Conservation (phyloP, 306 rosid species). For the Quercus parvula region DNA sequence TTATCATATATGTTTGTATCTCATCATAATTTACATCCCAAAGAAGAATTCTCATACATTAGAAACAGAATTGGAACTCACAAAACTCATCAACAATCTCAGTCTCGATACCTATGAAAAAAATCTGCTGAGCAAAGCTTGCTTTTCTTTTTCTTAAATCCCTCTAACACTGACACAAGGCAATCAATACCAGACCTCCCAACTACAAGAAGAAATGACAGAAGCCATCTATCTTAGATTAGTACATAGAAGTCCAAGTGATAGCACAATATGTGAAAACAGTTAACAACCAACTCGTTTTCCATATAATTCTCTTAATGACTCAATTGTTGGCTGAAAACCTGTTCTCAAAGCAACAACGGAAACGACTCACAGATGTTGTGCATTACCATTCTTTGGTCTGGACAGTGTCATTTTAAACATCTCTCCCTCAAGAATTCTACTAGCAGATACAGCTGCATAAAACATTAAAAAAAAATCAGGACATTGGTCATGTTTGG, state of each 20-base stretch:
- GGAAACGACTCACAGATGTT: constrained; percentile 38
- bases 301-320: constrained; percentile 42
- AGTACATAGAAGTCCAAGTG: neutral
- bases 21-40: neutral
- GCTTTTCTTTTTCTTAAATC: neutral
- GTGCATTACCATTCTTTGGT: constrained; percentile 55
- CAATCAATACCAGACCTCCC: neutral
- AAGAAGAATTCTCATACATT: neutral
- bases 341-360: constrained; percentile 47
- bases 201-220: neutral
- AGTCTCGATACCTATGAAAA: neutral
- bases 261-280: neutral
- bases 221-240: neutral
- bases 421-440: constrained; percentile 69
- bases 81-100: neutral
- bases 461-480: constrained; percentile 4
- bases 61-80: neutral
- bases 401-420: constrained; percentile 49
- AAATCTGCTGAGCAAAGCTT: neutral
- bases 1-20: too few species aligned
- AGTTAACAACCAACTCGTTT: constrained; percentile 21
- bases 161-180: neutral
- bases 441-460: constrained; percentile 40
- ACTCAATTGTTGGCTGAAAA: constrained; percentile 54
- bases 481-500: neutral